Base-by-base conservation (phyloP, 2,329 filamentous ascomycete species). In the Hymenoscyphus fraxineus region DNA sequence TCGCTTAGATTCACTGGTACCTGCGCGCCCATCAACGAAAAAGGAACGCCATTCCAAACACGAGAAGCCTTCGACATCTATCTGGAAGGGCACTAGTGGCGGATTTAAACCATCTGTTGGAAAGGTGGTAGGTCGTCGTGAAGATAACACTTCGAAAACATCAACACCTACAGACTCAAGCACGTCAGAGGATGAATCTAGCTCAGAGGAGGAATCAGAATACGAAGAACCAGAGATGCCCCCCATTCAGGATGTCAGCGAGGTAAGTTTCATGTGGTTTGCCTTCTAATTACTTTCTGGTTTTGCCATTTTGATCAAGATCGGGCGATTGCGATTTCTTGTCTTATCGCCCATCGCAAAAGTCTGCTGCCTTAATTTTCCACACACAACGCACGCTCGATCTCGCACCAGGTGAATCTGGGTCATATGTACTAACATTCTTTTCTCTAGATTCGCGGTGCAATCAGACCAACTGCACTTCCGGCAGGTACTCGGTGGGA, bases 401-500 rank as follows among this genome's bases (percentile, higher is more conserved):
- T 35, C 35, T 35, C 35, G 1, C 35, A 10, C 10, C 19, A 13
- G 3, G 10, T 27, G 19, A 27, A 38, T 13, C 16, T 2, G 6
- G 6, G 35, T 39, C 2, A 38, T 22, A 4, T 10, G 55, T 35
- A 19, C 51, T 61, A 61, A 39, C 15, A 15, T 59, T 54, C 12
- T 19, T 27, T 54, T 19, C 16, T 47, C 38, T 38, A 76, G 74
- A 68, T 76, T 63, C 74, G 74, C 35, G 70, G 68, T 16, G 16
- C 59, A 38, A 62, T 41, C 2, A 72, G 74, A 13, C 83, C 83
- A 1, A 66, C 70, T 9, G 79, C 83, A 58, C 16, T 64, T 19
- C 32, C 77, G 10, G 76, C 78, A 16, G 82, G 79, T 31, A 81
- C 81, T 31, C 79, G 78, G 2, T 86, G 83, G 82, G 83, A 86